Base-by-base conservation (phyloP, 2,329 filamentous ascomycete species). In the Pseudogymnoascus sp. region DNA sequence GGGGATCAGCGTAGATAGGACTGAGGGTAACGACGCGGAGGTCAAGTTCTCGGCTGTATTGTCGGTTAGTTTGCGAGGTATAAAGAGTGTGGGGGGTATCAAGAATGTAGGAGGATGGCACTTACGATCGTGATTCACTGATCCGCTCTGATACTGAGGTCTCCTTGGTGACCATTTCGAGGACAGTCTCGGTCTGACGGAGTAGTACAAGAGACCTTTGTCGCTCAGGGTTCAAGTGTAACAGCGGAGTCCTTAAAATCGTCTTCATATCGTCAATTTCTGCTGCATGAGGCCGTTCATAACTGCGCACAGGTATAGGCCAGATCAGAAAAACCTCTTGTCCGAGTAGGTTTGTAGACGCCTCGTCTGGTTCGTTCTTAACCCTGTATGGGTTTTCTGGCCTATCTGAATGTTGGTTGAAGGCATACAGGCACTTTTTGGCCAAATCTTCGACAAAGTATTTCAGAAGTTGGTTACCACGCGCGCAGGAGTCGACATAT, bases 101-200 rank as follows among this genome's bases (percentile, higher is more conserved):
- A n/a, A n/a, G n/a, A n/a, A n/a, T n/a, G n/a, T n/a, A 5, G 38
- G 10, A 12, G 19, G 19, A n/a, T 5, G 18, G 5, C 19, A 28
- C 21, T 59, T 56, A 10, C 39, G 39, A 30, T 56, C 21, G 21
- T 10, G 26, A 35, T 21, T 52, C 38, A 13, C 30, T 30, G n/a
- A 19, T 15, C 3, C 34, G 58, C 13, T 55, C 38, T n/a, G 15
- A 34, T 30, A 13, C 58, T 6, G 58, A 59, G 10, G 58, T 60
- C 45, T 60, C 58, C 13, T 57, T 60, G 10, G 33, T 56, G 18
- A 60, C 26, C 58, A 60, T 57, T 48, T 60, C 58, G 18, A 60
- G 41, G 10, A 60, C 13, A 6, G 45, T 60, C 5, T 48, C 28
- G 26, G 34, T 37, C 10, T 60, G 58, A 10, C 45, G 58, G 13